These are phyloP conservation scores for Penicillium sp. DNA, from an alignment of 2,329 filamentous ascomycete species.

Conservation along the genomic window DNA sequence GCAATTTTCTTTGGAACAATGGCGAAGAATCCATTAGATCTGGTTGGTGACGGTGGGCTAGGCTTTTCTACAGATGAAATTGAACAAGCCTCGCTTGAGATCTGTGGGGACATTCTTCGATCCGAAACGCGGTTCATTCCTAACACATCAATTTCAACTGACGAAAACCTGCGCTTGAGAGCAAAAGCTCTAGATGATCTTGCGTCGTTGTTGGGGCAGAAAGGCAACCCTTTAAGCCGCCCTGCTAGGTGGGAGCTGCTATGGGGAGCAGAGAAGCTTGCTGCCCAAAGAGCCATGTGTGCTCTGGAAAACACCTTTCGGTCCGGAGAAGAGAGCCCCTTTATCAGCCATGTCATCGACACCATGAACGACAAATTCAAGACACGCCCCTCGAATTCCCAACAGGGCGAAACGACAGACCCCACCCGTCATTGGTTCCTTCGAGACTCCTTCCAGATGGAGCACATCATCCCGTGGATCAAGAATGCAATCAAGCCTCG, in stretches of 20 bases:
- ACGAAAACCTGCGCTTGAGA: constrained; percentile 74
- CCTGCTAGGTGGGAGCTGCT: constrained; percentile 75
- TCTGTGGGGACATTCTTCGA: constrained; percentile 79
- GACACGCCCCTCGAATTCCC: constrained; percentile 59
- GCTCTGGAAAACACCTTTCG: constrained; percentile 71
- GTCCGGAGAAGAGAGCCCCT: constrained; percentile 53
- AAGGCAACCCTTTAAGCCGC: constrained; percentile 63
- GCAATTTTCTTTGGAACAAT: constrained; percentile 88
- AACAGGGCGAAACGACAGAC: constrained; percentile 72
- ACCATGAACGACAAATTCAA: constrained; percentile 77
- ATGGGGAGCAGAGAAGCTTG: constrained; percentile 88
- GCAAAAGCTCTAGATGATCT: constrained; percentile 73
- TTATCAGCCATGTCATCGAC: constrained; percentile 72
- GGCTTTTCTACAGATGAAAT: constrained; percentile 70
- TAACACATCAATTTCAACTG: constrained; percentile 70
- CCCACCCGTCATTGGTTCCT: constrained; percentile 84
- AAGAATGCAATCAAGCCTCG: constrained; percentile 73
- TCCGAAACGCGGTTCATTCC: constrained; percentile 76
- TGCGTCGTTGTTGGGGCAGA: constrained; percentile 67
- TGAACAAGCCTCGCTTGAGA: constrained; percentile 70
- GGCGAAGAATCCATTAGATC: constrained; percentile 82
- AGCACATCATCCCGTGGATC: constrained; percentile 76
- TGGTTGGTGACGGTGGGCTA: constrained; percentile 67
- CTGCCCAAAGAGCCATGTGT: constrained; percentile 78
- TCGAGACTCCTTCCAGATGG: constrained; percentile 69